These are phyloP conservation scores for Lyophyllum semitale DNA, from an alignment of 768 basidiomycete genomes.

Conservation along the genomic window DNA sequence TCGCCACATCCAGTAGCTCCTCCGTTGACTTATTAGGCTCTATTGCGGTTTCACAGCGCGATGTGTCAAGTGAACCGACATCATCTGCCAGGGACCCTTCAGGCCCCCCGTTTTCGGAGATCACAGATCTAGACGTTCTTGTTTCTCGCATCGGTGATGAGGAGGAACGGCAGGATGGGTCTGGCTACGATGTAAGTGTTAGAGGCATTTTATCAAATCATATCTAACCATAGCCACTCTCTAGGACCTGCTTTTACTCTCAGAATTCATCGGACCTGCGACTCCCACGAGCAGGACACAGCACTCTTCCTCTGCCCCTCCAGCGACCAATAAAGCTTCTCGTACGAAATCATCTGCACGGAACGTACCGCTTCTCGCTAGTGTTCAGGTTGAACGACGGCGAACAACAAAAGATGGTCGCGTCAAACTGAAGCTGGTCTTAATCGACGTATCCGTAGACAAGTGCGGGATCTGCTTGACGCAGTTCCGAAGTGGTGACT, in stretches of 20 bases:
- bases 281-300: conserved; percentile 11
- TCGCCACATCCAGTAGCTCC: conserved; percentile 16
- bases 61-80: conserved; percentile 8
- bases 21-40: conserved; percentile 18
- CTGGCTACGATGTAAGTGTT: conserved; percentile 65
- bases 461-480: conserved; percentile 75
- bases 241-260: conserved; percentile 61
- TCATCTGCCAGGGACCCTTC: conserved; percentile 12
- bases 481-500: conserved; percentile 64
- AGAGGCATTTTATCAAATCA: conserved; percentile 16
- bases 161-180: conserved; percentile 43
- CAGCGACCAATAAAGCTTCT: not conserved
- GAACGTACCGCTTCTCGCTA: conserved; percentile 39
- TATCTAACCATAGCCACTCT: conserved; percentile 11
- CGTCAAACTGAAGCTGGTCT: conserved; percentile 66
- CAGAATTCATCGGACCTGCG: conserved; percentile 63
- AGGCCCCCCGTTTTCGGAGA: conserved; percentile 29
- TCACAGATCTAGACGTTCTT: conserved; percentile 67
- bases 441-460: conserved; percentile 65
- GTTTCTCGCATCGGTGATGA: conserved; percentile 53
- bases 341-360: not conserved
- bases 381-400: conserved; percentile 58
- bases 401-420: conserved; percentile 65
- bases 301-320: conserved; percentile 10
- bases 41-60: conserved; percentile 9